Conservation (phyloP, 208 protist genomes). For the Crithidia acanthocephali region DNA sequence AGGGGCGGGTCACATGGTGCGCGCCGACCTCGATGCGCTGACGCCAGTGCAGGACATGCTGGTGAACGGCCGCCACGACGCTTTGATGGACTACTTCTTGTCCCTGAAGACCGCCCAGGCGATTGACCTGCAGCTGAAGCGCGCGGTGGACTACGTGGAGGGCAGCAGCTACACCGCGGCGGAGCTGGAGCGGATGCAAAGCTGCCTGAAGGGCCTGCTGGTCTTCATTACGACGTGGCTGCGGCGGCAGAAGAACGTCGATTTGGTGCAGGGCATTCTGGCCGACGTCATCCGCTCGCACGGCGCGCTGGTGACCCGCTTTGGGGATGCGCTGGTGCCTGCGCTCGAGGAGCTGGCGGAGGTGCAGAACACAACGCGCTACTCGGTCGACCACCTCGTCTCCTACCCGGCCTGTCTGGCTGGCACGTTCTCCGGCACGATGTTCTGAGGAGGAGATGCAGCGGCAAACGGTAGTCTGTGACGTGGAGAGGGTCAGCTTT, state of each 20-base stretch:
- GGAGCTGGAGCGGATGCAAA: conserved; percentile 62
- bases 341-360: conserved; percentile 59
- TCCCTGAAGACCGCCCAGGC: conserved; percentile 56
- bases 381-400: conserved; percentile 77
- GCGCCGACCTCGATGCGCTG: conserved; percentile 45
- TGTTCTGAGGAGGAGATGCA: conserved; percentile 44
- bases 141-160: conserved; percentile 69
- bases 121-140: conserved; percentile 82
- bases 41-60: conserved; percentile 77
- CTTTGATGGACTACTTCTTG: conserved; percentile 60
- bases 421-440: conserved; percentile 62
- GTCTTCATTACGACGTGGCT: conserved; percentile 67
- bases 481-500: too few species aligned
- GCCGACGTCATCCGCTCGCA: conserved; percentile 69
- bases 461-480: too few species aligned
- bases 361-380: conserved; percentile 67
- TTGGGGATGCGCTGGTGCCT: conserved; percentile 46
- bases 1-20: conserved; percentile 22
- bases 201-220: conserved; percentile 54
- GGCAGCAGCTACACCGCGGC: conserved; percentile 65
- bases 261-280: conserved; percentile 84
- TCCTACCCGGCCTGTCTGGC: conserved; percentile 72
- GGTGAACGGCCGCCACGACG: conserved; percentile 54
- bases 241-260: conserved; percentile 60
- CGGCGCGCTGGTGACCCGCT: conserved; percentile 62